These are phyloP conservation scores for Medicago ruthenica DNA, from an alignment of 306 rosid species.

Conservation along the genomic window DNA sequence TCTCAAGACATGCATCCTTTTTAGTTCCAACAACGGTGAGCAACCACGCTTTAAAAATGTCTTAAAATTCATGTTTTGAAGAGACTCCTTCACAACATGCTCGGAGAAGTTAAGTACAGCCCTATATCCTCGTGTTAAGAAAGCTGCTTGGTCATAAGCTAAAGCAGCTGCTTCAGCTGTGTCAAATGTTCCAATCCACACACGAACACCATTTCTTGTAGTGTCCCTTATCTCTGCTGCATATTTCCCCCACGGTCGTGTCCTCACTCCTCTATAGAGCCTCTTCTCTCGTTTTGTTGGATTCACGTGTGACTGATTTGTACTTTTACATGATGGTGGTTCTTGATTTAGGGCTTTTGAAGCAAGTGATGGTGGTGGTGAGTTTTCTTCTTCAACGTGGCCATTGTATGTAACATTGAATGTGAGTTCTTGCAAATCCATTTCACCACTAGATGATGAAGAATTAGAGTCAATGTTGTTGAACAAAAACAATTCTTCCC, in stretches of 20 bases:
- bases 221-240: constrained; percentile 97
- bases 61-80: constrained; percentile 36
- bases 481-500: constrained; percentile 3
- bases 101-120: constrained; percentile 55
- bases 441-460: constrained; percentile 11
- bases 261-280: constrained; percentile 73
- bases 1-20: constrained; percentile 48
- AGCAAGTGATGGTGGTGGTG: not conserved
- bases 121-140: constrained; percentile 43
- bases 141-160: constrained; percentile 91
- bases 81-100: constrained; percentile 52
- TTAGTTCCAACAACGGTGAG: constrained; percentile 74
- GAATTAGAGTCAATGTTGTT: not conserved
- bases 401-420: not conserved
- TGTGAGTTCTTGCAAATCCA: not conserved
- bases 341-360: not conserved
- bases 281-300: constrained; percentile 6
- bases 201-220: constrained; percentile 69
- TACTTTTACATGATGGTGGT: not conserved
- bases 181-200: constrained; percentile 87
- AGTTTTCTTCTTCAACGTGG: not conserved
- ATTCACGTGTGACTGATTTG: too few species aligned
- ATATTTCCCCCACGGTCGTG: constrained; percentile 94
- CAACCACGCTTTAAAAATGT: constrained; percentile 19
- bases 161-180: constrained; percentile 78